phyloP scores from a whole-genome alignment of 1,284 basidiomycete genomes.

The Tranzscheliella williamsii region DNA sequence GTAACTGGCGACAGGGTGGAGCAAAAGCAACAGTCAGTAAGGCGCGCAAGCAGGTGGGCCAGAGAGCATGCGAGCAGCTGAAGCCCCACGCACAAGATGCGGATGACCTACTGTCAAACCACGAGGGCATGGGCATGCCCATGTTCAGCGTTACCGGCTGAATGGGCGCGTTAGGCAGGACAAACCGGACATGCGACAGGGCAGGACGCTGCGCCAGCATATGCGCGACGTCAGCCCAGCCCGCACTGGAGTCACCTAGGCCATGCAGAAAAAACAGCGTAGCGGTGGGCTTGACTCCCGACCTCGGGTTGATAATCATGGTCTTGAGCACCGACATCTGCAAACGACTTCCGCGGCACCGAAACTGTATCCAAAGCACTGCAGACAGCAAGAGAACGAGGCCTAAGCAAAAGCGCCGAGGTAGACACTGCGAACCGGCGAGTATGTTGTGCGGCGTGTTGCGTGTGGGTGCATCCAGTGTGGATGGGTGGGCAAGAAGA shows the following conservation, averaged over 20 bases:
- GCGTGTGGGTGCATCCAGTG: too few species aligned
- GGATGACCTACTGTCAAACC: constrained; percentile 58
- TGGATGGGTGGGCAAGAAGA: too few species aligned
- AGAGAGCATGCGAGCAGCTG: constrained; percentile 3
- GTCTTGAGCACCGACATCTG: constrained; percentile 54
- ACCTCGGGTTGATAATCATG: constrained; percentile 51
- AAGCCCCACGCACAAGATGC: constrained; percentile 44
- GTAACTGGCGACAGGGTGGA: constrained; percentile 7
- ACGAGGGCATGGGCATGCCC: constrained; percentile 59
- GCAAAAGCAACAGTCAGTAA: background rate
- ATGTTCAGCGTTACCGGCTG: constrained; percentile 59
- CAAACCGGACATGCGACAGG: constrained; percentile 56
- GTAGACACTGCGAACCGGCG: too few species aligned
- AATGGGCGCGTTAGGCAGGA: constrained; percentile 58
- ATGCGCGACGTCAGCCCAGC: constrained; percentile 58
- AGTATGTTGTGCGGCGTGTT: too few species aligned
- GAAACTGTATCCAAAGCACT: too few species aligned
- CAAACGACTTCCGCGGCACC: too few species aligned
- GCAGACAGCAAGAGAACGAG: too few species aligned
- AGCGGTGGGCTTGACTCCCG: constrained; percentile 49
- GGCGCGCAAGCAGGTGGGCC: background rate
- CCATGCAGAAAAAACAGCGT: constrained; percentile 58
- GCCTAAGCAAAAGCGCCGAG: too few species aligned
- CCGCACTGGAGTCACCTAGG: constrained; percentile 55
- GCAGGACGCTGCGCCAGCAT: constrained; percentile 55